Percentiles rank a stretch among this genome's conserved stretches.
phyloP scores from a whole-genome alignment of 2,329 filamentous ascomycete genomes.

The Ceratocystis smalleyi region DNA sequence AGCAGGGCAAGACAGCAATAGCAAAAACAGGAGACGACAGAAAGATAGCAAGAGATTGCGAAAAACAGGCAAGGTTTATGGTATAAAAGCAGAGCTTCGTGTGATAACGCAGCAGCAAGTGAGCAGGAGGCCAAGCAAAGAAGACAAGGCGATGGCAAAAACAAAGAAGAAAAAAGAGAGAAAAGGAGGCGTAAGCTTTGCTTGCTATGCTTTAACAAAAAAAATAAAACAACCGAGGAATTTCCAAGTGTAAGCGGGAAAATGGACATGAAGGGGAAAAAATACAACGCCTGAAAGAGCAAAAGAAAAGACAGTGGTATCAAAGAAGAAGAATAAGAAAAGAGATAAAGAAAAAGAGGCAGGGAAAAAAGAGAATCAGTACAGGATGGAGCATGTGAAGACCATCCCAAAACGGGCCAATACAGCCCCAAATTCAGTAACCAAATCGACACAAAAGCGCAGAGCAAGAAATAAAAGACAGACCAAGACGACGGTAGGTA shows the following conservation, averaged over 20 bases:
- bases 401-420: too few species aligned
- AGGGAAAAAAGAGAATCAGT: not conserved
- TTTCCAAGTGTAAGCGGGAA: not conserved
- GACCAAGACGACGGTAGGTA: not conserved
- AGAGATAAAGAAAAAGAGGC: not conserved
- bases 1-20: not conserved
- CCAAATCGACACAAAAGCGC: not conserved
- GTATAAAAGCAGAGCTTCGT: not conserved
- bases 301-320: not conserved
- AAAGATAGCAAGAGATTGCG: not conserved
- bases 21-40: not conserved
- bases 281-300: not conserved
- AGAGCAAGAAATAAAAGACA: not conserved
- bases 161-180: not conserved
- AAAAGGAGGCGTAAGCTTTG: not conserved
- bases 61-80: not conserved
- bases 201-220: not conserved
- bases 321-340: not conserved
- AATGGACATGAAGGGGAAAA: not conserved
- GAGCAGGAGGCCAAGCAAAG: too few species aligned
- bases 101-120: not conserved
- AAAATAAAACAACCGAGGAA: not conserved
- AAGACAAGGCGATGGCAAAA: not conserved
- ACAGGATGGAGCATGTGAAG: not conserved
- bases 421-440: too few species aligned